A percentile compares a stretch with the other conserved stretches of the same genome.
These are phyloP conservation scores for Phaeosphaeria sp. DNA, from an alignment of 2,329 filamentous ascomycete species.

Conservation along the genomic window DNA sequence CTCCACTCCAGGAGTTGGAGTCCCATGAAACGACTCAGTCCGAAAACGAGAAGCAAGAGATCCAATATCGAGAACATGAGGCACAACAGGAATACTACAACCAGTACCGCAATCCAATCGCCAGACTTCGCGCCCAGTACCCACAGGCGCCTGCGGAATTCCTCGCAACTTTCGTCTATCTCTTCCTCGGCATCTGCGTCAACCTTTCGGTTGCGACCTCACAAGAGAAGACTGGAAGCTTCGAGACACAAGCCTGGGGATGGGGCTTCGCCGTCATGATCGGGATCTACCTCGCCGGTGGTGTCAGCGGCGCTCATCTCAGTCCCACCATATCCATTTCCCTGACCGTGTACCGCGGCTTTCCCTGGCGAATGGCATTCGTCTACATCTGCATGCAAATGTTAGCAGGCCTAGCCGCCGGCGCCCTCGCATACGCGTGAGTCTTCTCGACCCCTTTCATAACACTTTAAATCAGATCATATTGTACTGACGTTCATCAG, in stretches of 20 bases:
- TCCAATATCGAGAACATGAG: slow-evolving; percentile 51
- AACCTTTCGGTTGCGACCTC: slow-evolving; percentile 58
- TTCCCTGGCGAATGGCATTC: slow-evolving; percentile 59
- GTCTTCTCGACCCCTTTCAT: slow-evolving; percentile 34
- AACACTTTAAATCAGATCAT: too few species aligned
- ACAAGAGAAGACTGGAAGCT: slow-evolving; percentile 48
- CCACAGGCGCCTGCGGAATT: slow-evolving; percentile 63
- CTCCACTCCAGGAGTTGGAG: slow-evolving; percentile 40
- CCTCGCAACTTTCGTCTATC: slow-evolving; percentile 49
- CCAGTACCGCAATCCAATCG: slow-evolving; percentile 59
- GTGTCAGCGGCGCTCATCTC: slow-evolving; percentile 57
- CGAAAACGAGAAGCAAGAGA: slow-evolving; percentile 47
- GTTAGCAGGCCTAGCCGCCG: slow-evolving; percentile 59
- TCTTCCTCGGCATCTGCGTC: slow-evolving; percentile 57
- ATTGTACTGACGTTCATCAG: slow-evolving; percentile 30
- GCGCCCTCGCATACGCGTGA: slow-evolving; percentile 46
- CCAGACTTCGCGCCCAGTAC: slow-evolving; percentile 59
- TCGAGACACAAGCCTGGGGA: slow-evolving; percentile 42
- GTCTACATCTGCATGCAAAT: slow-evolving; percentile 61
- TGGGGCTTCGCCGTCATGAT: slow-evolving; percentile 65
- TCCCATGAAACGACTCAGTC: slow-evolving; percentile 35
- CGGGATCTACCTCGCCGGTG: slow-evolving; percentile 55
- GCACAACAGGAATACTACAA: slow-evolving; percentile 55
- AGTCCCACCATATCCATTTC: slow-evolving; percentile 56
- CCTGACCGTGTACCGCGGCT: slow-evolving; percentile 64